phyloP scores from a whole-genome alignment of 176 grass and related monocot species.

The Oryza australiensis region DNA sequence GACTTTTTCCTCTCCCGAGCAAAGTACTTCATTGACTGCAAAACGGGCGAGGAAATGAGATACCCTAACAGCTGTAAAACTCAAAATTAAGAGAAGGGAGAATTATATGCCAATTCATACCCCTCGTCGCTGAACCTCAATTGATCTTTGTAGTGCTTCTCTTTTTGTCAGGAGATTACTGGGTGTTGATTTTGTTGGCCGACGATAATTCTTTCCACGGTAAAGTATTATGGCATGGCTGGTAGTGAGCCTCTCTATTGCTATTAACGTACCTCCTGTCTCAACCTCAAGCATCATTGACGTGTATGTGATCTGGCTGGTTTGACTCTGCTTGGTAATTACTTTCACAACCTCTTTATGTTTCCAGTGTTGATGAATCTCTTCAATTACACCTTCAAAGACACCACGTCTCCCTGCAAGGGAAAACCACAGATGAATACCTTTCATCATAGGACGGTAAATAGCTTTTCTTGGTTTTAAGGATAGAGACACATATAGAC shows the following conservation, averaged over 20 bases:
- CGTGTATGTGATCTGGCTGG: slow-evolving; percentile 59
- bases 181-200: slow-evolving; percentile 55
- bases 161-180: slow-evolving; percentile 73
- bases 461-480: background rate
- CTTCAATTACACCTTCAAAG: slow-evolving; percentile 81
- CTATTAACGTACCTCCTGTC: slow-evolving; percentile 67
- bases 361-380: slow-evolving; percentile 94
- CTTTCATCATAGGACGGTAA: slow-evolving; percentile 1
- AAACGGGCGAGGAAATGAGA: slow-evolving; percentile 18
- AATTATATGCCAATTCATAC: slow-evolving; percentile 36
- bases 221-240: slow-evolving; percentile 86
- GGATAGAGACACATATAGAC: background rate
- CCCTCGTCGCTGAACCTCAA: slow-evolving; percentile 80
- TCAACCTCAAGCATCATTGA: slow-evolving; percentile 71
- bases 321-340: slow-evolving; percentile 68
- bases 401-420: slow-evolving; percentile 79
- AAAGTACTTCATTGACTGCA: slow-evolving; percentile 84
- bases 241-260: slow-evolving; percentile 66
- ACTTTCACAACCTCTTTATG: slow-evolving; percentile 90
- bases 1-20: slow-evolving; percentile 53
- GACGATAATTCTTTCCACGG: slow-evolving; percentile 77
- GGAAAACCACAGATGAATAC: slow-evolving; percentile 17
- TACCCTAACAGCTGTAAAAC: background rate
- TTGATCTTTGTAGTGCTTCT: slow-evolving; percentile 79
- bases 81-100: background rate